Conservation (phyloP, 1,284 basidiomycete species). For the Naganishia albida region DNA sequence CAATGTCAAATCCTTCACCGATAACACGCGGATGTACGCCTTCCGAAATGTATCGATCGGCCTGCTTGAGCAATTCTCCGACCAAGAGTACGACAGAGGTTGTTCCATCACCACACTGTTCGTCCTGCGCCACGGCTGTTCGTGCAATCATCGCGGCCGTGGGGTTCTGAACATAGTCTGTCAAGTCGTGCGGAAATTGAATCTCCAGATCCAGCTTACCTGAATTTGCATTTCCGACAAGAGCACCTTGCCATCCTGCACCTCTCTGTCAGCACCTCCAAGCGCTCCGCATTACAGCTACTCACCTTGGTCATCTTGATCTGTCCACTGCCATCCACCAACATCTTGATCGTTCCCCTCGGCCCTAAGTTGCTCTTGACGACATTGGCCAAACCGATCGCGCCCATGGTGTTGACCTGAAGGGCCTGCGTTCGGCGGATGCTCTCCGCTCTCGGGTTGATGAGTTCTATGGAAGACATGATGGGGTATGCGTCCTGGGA, state of each 20-base stretch:
- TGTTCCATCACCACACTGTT: slow-evolving; percentile 98
- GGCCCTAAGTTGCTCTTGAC: slow-evolving; percentile 96
- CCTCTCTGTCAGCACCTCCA: neutral
- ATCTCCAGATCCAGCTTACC: slow-evolving; percentile 41
- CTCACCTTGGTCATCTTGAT: slow-evolving; percentile 96
- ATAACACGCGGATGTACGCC: slow-evolving; percentile 98
- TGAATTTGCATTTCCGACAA: slow-evolving; percentile 99
- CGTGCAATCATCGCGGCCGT: slow-evolving; percentile 99
- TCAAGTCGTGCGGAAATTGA: neutral
- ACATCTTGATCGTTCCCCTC: slow-evolving; percentile 96
- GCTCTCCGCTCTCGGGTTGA: slow-evolving; percentile 95
- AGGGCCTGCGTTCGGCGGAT: slow-evolving; percentile 87
- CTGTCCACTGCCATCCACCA: slow-evolving; percentile 98
- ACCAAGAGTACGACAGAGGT: slow-evolving; percentile 96
- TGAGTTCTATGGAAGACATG: slow-evolving; percentile 70
- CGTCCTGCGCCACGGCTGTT: slow-evolving; percentile 97
- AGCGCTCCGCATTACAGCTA: slow-evolving; percentile 1
- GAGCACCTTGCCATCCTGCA: slow-evolving; percentile 88
- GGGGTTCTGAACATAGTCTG: slow-evolving; percentile 65
- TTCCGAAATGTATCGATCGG: slow-evolving; percentile 96
- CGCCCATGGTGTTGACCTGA: slow-evolving; percentile 76
- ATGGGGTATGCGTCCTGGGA: neutral
- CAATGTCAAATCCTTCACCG: slow-evolving; percentile 92
- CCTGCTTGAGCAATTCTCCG: slow-evolving; percentile 95
- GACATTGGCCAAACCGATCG: slow-evolving; percentile 95